Conservation (phyloP, 805 yeast genomes). For the Candida hungchunana region DNA sequence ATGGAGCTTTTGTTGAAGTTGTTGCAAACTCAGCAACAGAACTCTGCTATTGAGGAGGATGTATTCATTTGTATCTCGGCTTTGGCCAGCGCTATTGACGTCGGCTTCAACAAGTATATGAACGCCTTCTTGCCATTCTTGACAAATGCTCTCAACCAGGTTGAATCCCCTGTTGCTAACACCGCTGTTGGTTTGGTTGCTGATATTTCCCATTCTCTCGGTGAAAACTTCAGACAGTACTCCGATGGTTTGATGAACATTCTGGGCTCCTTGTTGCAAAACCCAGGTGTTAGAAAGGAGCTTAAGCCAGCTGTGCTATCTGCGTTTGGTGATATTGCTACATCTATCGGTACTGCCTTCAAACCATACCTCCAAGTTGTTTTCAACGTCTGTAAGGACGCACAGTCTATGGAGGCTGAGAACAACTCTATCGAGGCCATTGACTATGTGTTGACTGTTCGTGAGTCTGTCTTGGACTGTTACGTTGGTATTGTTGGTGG, state of each 20-base stretch:
- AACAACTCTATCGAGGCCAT: slow-evolving; percentile 69
- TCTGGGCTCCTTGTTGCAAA: slow-evolving; percentile 68
- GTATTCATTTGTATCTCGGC: slow-evolving; percentile 89
- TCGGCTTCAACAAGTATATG: slow-evolving; percentile 69
- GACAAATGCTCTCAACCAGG: slow-evolving; percentile 72
- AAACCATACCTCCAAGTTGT: slow-evolving; percentile 74
- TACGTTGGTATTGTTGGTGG: slow-evolving; percentile 96
- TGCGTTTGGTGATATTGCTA: slow-evolving; percentile 93
- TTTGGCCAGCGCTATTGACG: slow-evolving; percentile 76
- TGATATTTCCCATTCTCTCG: slow-evolving; percentile 87
- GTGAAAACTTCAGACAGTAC: slow-evolving; percentile 66
- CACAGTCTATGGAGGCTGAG: slow-evolving; percentile 58
- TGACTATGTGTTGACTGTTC: slow-evolving; percentile 67
- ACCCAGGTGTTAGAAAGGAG: slow-evolving; percentile 67
- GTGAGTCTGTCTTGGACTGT: slow-evolving; percentile 90
- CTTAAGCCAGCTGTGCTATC: slow-evolving; percentile 84
- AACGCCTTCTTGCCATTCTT: slow-evolving; percentile 79
- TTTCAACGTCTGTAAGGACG: slow-evolving; percentile 69
- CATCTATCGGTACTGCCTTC: slow-evolving; percentile 77
- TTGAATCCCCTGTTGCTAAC: slow-evolving; percentile 76
- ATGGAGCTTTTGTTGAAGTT: slow-evolving; percentile 80
- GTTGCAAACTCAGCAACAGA: slow-evolving; percentile 50
- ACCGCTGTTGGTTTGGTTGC: slow-evolving; percentile 95
- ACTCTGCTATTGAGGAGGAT: slow-evolving; percentile 89
- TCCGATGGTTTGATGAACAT: slow-evolving; percentile 79